Percentiles rank a stretch among this genome's conserved stretches.
These are phyloP conservation scores for Phytophthora boehmeriae DNA, from an alignment of 352 stramenopile species.

Conservation along the genomic window DNA sequence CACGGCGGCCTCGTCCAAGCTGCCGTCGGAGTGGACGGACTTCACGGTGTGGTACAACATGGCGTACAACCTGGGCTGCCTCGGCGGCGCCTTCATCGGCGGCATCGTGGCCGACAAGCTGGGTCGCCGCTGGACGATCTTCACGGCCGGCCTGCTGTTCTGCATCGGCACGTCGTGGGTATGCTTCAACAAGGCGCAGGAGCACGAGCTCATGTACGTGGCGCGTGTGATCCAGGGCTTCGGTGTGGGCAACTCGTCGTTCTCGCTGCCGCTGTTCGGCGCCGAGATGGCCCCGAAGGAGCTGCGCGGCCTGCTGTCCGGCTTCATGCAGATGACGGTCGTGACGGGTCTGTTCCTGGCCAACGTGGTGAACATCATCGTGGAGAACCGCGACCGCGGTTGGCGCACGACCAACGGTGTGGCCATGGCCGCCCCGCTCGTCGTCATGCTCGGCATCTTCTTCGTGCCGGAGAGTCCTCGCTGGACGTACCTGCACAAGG, in stretches of 20 bases:
- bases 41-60: conserved; percentile 41
- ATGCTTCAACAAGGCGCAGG: conserved; percentile 18
- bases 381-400: conserved; percentile 24
- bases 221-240: conserved; percentile 30
- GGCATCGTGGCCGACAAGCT: conserved; percentile 33
- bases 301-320: conserved; percentile 15
- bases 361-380: conserved; percentile 38
- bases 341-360: conserved; percentile 37
- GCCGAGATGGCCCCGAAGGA: conserved; percentile 20
- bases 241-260: conserved; percentile 28
- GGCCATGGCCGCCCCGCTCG: conserved; percentile 15
- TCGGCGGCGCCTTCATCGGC: conserved; percentile 25
- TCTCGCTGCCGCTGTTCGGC: conserved; percentile 20
- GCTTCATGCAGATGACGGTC: conserved; percentile 34
- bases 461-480: conserved; percentile 23
- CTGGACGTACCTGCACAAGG: conserved; percentile 22
- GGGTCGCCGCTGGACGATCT: conserved; percentile 36
- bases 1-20: conserved; percentile 19
- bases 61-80: conserved; percentile 31
- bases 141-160: conserved; percentile 31
- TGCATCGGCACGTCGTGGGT: conserved; percentile 32
- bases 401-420: conserved; percentile 38
- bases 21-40: conserved; percentile 33
- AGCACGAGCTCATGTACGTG: conserved; percentile 20
- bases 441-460: conserved; percentile 23